Evolutionary conservation across 805 yeast species (phyloP), one percentile per base, ranked within the genome.

Genomic region (Phaffomyces thermotolerans): DNA sequence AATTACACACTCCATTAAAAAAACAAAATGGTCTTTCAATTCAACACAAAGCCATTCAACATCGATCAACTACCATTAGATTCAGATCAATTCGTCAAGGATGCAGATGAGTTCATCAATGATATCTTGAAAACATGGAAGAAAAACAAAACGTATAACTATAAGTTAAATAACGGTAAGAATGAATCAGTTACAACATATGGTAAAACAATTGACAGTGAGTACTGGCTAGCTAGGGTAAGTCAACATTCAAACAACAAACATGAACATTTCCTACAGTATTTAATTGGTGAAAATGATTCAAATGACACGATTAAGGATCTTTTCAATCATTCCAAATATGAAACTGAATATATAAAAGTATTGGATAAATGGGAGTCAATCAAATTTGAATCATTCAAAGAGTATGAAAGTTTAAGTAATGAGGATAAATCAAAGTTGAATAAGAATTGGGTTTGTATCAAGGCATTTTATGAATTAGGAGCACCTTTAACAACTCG

Each of bases 401-500:
- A 49, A 8, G 54, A 47, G 27, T 57, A 44, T 8, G 44, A 43
- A 2, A 24, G 45, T 2, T 4, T n/a, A 7, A 1, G 12, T 8
- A 31, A 31, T 27, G 29, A 27, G 10, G 29, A 27, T 43, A 29
- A 29, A 39, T 4, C 4, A 14, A 17, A 27, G 13, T 20, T 51
- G 23, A 20, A 17, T 6, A 23, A 42, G 30, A 46, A 46, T 18
- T 65, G 67, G 66, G 58, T 57, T 1, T 48, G 56, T 4, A 60
- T 62, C 20, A 54, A 58, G 42, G 54, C 63, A n/a, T 56, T 59
- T 39, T 68, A 68, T 49, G 64, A 65, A 32, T 48, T 68, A 20
- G 68, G 69, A 6, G 57, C 61, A 12, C 63, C 69, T 6, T 49
- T 67, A 30, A 54, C 57, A 5, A 61, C 66, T 1, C 51, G 73